phyloP scores from a whole-genome alignment of 2,329 filamentous ascomycete genomes.

The Alternaria sp. region DNA sequence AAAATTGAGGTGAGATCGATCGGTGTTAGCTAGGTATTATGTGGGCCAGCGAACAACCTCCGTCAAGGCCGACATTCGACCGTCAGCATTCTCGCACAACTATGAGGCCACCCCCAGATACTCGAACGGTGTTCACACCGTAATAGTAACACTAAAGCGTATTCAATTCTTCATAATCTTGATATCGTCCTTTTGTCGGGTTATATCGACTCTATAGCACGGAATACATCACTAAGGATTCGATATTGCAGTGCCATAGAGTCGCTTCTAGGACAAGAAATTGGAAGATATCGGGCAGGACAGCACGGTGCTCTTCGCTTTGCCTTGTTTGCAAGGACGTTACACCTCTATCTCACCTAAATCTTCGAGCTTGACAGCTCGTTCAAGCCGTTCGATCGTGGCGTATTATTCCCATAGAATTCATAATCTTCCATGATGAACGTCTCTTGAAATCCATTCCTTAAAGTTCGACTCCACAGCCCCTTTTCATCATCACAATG shows the following conservation, averaged over 20 bases:
- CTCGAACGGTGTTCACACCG: neutral
- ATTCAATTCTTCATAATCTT: neutral
- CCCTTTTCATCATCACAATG: neutral
- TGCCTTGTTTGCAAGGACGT: neutral
- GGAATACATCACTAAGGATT: neutral
- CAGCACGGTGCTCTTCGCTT: neutral
- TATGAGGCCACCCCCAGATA: neutral
- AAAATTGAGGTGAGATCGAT: too few species aligned
- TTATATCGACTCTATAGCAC: neutral
- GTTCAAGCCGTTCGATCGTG: too few species aligned
- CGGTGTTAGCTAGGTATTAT: too few species aligned
- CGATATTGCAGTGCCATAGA: neutral
- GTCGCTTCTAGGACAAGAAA: neutral
- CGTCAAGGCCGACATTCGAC: neutral
- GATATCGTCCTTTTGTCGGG: neutral
- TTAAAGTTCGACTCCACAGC: neutral
- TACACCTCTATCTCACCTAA: neutral
- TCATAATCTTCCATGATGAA: neutral
- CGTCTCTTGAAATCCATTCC: neutral
- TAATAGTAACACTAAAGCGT: neutral
- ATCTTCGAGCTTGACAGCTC: too few species aligned
- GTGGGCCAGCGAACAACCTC: too few species aligned
- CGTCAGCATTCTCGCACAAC: neutral
- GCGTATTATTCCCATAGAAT: neutral
- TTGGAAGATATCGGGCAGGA: neutral